Evolutionary conservation across 2,329 filamentous ascomycete species (phyloP).

Genomic region (Pseudogymnoascus destructans): DNA sequence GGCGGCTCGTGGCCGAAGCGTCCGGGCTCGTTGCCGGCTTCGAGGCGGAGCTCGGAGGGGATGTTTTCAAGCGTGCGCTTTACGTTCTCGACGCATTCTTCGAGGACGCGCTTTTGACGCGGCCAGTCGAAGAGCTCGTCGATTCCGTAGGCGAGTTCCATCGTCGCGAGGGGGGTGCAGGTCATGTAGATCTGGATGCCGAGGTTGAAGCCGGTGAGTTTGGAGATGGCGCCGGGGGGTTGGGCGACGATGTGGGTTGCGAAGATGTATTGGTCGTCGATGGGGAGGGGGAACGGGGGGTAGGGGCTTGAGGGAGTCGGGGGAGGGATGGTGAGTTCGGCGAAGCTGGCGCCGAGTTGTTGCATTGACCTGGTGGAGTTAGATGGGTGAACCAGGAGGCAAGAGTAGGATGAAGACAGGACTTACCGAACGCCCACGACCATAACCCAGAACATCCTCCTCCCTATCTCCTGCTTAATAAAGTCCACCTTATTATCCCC

Average conservation of each 20-base stretch:
- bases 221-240: slow-evolving; percentile 52
- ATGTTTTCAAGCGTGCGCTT: slow-evolving; percentile 56
- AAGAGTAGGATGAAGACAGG: not conserved
- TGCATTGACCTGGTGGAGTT: slow-evolving; percentile 49
- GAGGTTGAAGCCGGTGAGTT: slow-evolving; percentile 68
- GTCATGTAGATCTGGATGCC: slow-evolving; percentile 68
- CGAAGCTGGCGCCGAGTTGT: slow-evolving; percentile 60
- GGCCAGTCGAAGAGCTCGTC: slow-evolving; percentile 63
- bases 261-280: slow-evolving; percentile 73
- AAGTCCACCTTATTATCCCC: slow-evolving; percentile 38
- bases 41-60: slow-evolving; percentile 54
- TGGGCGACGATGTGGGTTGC: slow-evolving; percentile 58
- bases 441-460: slow-evolving; percentile 74
- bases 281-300: slow-evolving; percentile 65
- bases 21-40: slow-evolving; percentile 28
- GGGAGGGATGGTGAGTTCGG: slow-evolving; percentile 62
- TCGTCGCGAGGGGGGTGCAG: slow-evolving; percentile 64
- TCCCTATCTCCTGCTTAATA: slow-evolving; percentile 59
- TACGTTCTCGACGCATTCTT: slow-evolving; percentile 55
- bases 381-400: slow-evolving; percentile 11
- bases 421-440: slow-evolving; percentile 57
- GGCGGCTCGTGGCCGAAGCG: slow-evolving; percentile 26
- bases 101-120: slow-evolving; percentile 60
- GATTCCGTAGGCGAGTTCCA: slow-evolving; percentile 72
- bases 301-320: slow-evolving; percentile 64